These are phyloP conservation scores for Pleurotus djamor DNA, from an alignment of 768 basidiomycete species.

Conservation along the genomic window DNA sequence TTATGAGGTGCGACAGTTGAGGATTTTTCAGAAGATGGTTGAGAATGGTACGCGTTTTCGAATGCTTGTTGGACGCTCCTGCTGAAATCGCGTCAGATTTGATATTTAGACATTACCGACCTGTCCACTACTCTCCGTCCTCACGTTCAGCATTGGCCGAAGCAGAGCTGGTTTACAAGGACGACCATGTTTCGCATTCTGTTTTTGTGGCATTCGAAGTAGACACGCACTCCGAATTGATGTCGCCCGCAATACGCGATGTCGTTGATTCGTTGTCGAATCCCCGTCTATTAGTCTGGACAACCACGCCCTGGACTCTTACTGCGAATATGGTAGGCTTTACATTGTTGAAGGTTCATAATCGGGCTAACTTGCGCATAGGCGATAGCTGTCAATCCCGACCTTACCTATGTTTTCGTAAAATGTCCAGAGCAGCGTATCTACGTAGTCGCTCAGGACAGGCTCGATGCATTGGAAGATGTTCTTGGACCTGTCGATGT, in stretches of 20 bases:
- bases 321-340: slow-evolving; percentile 86
- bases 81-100: slow-evolving; percentile 47
- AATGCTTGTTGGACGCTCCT: neutral
- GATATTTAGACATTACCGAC: slow-evolving; percentile 84
- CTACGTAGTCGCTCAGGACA: slow-evolving; percentile 51
- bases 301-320: slow-evolving; percentile 97
- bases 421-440: slow-evolving; percentile 24
- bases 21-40: slow-evolving; percentile 87
- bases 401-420: slow-evolving; percentile 67
- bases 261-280: slow-evolving; percentile 25
- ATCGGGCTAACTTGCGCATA: slow-evolving; percentile 24
- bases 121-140: slow-evolving; percentile 94
- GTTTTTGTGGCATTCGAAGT: slow-evolving; percentile 83
- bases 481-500: slow-evolving; percentile 36
- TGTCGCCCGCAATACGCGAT: slow-evolving; percentile 23
- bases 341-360: neutral
- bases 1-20: slow-evolving; percentile 88
- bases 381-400: slow-evolving; percentile 87
- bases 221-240: slow-evolving; percentile 23
- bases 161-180: slow-evolving; percentile 89
- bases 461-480: slow-evolving; percentile 35
- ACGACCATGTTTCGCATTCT: slow-evolving; percentile 84
- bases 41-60: slow-evolving; percentile 52
- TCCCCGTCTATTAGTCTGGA: slow-evolving; percentile 82
- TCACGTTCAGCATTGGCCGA: slow-evolving; percentile 94